Evolutionary conservation across 345 rosid species (phyloP).

Genomic region (Camelina sativa): DNA sequence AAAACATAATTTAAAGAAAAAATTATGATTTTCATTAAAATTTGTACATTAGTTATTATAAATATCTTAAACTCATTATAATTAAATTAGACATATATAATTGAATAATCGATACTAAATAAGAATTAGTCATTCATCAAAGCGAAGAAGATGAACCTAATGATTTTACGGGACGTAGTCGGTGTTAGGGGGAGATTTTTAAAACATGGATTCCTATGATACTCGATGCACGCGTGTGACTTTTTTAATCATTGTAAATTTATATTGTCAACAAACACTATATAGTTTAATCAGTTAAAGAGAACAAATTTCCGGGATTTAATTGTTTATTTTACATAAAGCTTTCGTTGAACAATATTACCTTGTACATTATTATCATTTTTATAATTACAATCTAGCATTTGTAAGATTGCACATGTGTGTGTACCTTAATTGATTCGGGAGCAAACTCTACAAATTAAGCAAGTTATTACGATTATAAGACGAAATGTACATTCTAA

Average conservation of each 20-base stretch:
- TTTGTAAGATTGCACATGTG: slow-evolving; percentile 6
- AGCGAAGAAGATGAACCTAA: too few relatives aligned
- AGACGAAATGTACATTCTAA: background rate
- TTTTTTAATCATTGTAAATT: slow-evolving; percentile 36
- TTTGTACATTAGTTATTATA: too few relatives aligned
- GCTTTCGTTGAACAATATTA: slow-evolving; percentile 7
- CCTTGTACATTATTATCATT: background rate
- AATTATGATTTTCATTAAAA: too few relatives aligned
- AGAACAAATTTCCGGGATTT: background rate
- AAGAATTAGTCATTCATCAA: too few relatives aligned
- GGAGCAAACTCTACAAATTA: background rate
- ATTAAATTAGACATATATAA: too few relatives aligned
- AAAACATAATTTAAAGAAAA: too few relatives aligned
- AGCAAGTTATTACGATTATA: slow-evolving; percentile 5
- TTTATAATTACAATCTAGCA: background rate
- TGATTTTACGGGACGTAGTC: too few relatives aligned
- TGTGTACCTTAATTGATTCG: background rate
- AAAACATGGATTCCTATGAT: background rate
- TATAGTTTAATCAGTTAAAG: slow-evolving; percentile 21
- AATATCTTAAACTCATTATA: too few relatives aligned
- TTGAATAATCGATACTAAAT: too few relatives aligned
- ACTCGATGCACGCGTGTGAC: slow-evolving; percentile 43
- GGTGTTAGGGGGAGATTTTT: too few relatives aligned
- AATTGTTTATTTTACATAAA: slow-evolving; percentile 1
- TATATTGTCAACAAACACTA: slow-evolving; percentile 28